Evolutionary conservation across 2,329 filamentous ascomycete species (phyloP).

Genomic region (Talaromyces sp.): DNA sequence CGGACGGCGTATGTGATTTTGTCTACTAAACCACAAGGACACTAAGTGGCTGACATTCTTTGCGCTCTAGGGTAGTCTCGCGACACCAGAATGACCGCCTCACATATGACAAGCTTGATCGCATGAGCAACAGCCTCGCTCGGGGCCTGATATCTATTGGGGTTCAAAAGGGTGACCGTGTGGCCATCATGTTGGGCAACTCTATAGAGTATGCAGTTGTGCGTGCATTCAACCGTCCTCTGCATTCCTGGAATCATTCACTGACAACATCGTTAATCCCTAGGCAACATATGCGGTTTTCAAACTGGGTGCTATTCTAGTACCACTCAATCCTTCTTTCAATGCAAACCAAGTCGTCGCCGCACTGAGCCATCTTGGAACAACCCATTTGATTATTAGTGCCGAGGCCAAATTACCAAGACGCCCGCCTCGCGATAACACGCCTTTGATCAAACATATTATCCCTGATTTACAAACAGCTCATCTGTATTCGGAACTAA

Average conservation of each 20-base stretch:
- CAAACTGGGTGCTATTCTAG: constrained; percentile 88
- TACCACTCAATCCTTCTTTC: constrained; percentile 85
- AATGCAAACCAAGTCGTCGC: constrained; percentile 70
- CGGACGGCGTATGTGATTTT: constrained; percentile 43
- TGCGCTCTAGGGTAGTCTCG: constrained; percentile 46
- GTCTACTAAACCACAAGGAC: not conserved
- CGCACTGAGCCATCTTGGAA: constrained; percentile 69
- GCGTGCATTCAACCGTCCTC: constrained; percentile 17
- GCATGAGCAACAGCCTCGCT: constrained; percentile 69
- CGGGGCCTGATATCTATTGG: constrained; percentile 63
- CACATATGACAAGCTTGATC: constrained; percentile 71
- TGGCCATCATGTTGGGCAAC: constrained; percentile 84
- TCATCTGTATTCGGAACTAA: constrained; percentile 47
- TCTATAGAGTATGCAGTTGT: constrained; percentile 75
- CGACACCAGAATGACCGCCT: constrained; percentile 58
- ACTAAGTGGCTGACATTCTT: not conserved
- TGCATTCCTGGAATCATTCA: constrained; percentile 9
- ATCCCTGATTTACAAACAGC: constrained; percentile 41
- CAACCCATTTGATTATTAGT: constrained; percentile 72
- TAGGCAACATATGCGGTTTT: constrained; percentile 74
- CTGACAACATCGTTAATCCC: not conserved
- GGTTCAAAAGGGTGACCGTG: constrained; percentile 73
- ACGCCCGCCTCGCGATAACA: constrained; percentile 56
- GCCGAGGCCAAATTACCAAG: constrained; percentile 76
- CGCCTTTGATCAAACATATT: constrained; percentile 51